These are phyloP conservation scores for Hymenotorrendiella dingleyae DNA, from an alignment of 2,329 filamentous ascomycete genomes.

Conservation along the genomic window DNA sequence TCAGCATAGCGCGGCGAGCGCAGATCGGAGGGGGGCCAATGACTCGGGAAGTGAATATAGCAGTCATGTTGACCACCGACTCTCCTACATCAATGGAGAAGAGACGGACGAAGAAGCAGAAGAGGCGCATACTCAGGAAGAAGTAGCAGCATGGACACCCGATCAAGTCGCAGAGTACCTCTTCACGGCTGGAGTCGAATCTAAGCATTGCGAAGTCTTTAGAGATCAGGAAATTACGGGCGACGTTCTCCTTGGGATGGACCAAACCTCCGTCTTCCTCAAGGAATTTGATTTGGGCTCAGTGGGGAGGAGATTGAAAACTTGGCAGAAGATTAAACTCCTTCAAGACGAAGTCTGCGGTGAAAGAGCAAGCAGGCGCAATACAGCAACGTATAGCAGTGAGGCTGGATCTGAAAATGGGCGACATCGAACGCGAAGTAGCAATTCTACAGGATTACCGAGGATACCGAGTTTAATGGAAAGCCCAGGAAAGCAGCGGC, in stretches of 20 bases:
- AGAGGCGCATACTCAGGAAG: conserved; percentile 57
- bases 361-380: conserved; percentile 41
- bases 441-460: conserved; percentile 24
- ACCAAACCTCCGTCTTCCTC: conserved; percentile 90
- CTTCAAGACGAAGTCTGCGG: conserved; percentile 81
- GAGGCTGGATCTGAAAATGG: conserved; percentile 49
- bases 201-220: conserved; percentile 89
- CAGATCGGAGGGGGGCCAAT: conserved; percentile 48
- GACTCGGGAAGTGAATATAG: conserved; percentile 92
- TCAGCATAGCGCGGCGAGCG: conserved; percentile 35
- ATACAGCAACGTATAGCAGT: conserved; percentile 51
- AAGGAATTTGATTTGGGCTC: conserved; percentile 92
- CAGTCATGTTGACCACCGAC: conserved; percentile 65
- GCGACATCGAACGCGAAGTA: conserved; percentile 38
- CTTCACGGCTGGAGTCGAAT: conserved; percentile 78
- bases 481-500: conserved; percentile 20
- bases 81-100: conserved; percentile 89
- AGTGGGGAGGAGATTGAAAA: conserved; percentile 82
- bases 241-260: conserved; percentile 89
- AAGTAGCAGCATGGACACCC: conserved; percentile 76
- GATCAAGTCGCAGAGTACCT: conserved; percentile 84
- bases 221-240: conserved; percentile 93
- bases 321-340: conserved; percentile 92
- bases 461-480: conserved; percentile 27
- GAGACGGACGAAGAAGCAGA: conserved; percentile 94